Conservation (phyloP, 2,329 filamentous ascomycete genomes). For the Penicillium palitans region DNA sequence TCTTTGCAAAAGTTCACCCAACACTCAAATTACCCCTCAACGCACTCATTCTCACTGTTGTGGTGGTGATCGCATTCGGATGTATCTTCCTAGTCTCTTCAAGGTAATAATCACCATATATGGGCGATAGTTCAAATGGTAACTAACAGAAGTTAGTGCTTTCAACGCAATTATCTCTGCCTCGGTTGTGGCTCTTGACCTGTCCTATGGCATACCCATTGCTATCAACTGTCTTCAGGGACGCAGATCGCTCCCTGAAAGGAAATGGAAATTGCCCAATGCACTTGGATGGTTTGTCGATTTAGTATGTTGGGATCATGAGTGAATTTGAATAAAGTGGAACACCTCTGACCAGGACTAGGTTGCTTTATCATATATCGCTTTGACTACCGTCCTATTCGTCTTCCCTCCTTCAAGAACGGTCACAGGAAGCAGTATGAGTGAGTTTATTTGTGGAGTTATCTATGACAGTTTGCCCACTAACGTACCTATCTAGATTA, state of each 20-base stretch:
- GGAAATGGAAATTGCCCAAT: conserved; percentile 57
- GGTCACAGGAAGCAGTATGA: conserved; percentile 68
- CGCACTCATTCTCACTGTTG: conserved; percentile 60
- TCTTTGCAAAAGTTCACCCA: conserved; percentile 63
- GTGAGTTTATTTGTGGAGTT: conserved; percentile 38
- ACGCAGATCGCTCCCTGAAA: conserved; percentile 61
- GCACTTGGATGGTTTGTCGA: conserved; percentile 62
- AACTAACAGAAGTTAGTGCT: conserved; percentile 45
- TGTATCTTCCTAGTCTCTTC: conserved; percentile 66
- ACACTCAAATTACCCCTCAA: conserved; percentile 65
- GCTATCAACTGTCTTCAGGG: conserved; percentile 67
- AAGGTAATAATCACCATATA: conserved; percentile 25
- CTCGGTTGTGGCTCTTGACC: conserved; percentile 68
- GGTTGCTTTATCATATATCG: conserved; percentile 60
- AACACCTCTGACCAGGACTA: conserved; percentile 29
- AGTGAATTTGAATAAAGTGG: neutral
- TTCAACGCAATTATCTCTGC: conserved; percentile 72
- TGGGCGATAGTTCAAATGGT: too few species aligned
- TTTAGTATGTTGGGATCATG: conserved; percentile 37
- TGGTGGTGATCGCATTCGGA: conserved; percentile 66
- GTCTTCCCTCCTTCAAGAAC: conserved; percentile 68
- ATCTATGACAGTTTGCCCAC: neutral
- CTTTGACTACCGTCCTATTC: conserved; percentile 70
- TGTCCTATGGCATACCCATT: conserved; percentile 73
- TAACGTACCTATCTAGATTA: conserved; percentile 30